Evolutionary conservation across 352 stramenopile genomes (phyloP).

Genomic region (Pythium plurisporium): DNA sequence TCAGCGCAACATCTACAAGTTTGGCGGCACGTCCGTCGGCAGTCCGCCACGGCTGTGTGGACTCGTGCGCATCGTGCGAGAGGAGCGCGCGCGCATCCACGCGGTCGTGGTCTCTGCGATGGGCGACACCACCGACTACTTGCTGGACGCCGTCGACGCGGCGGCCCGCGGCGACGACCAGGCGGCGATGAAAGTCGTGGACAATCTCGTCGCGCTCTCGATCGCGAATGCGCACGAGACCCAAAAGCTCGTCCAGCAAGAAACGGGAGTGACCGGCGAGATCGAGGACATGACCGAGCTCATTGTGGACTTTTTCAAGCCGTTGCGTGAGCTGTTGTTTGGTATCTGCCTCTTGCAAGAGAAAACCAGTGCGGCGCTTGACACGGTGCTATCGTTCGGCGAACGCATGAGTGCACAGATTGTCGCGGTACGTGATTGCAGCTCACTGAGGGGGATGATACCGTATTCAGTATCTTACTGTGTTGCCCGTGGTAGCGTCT

Average conservation of each 20-base stretch:
- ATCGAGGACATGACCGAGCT: constrained; percentile 54
- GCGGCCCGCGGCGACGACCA: constrained; percentile 50
- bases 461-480: background rate
- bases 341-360: constrained; percentile 75
- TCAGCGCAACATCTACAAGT: constrained; percentile 80
- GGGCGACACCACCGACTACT: constrained; percentile 70
- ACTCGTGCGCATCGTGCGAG: constrained; percentile 59
- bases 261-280: constrained; percentile 7
- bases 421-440: constrained; percentile 53
- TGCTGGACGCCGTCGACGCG: constrained; percentile 61
- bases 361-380: constrained; percentile 57
- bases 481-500: constrained; percentile 16
- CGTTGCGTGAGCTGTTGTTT: constrained; percentile 69
- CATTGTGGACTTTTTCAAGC: constrained; percentile 61
- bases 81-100: constrained; percentile 51
- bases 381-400: constrained; percentile 76
- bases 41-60: constrained; percentile 54
- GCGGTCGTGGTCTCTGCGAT: constrained; percentile 78
- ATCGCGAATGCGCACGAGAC: constrained; percentile 70
- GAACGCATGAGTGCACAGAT: constrained; percentile 74
- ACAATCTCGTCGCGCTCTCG: constrained; percentile 54
- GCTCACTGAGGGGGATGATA: no score
- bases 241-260: constrained; percentile 34
- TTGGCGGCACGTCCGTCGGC: constrained; percentile 74
- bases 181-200: constrained; percentile 41